Conservation (phyloP, 176 grass and related monocot species). For the barley (Hordeum vulgare) region MorexV3_pseudomolecules_assembly NC_058524.1:518085524-518086023, state of each 20-base stretch:
- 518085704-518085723: constrained; percentile 87
- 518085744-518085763: constrained; percentile 22
- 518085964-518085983: neutral
- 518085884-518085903: constrained; percentile 20
- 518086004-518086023: neutral
- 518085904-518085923: neutral
- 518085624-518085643: constrained; percentile 1
- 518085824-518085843: constrained; percentile 38
- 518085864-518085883: constrained; percentile 25
- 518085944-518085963: neutral
- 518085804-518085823: constrained; percentile 67
- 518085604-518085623: neutral
- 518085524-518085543: constrained; percentile 43
- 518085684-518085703: constrained; percentile 52
- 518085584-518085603: constrained; percentile 35
- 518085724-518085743: constrained; percentile 52
- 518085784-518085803: constrained; percentile 67
- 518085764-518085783: constrained; percentile 36
- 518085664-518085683: constrained; percentile 40
- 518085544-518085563: constrained; percentile 69
- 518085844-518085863: constrained; percentile 41
- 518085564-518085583: constrained; percentile 65
- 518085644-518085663: constrained; percentile 32
- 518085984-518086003: constrained; percentile 9
- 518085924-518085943: neutral